phyloP scores from a whole-genome alignment of 208 protist genomes.

The Leishmania guyanensis region DNA sequence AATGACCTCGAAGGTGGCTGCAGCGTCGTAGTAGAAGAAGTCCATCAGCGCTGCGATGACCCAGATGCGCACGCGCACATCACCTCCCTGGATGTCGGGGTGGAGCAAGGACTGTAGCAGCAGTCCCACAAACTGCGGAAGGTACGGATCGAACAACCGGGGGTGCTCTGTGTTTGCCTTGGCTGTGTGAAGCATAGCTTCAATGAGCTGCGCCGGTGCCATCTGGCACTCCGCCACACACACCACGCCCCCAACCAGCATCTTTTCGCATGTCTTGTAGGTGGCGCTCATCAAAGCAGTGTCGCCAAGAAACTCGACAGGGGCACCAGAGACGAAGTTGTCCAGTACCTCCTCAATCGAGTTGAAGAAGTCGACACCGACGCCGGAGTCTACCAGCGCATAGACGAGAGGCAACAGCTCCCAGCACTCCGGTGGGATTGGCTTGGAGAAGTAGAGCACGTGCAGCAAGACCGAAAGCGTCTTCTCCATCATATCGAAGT shows the following conservation, averaged over 20 bases:
- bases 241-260: conserved; percentile 68
- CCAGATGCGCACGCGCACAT: conserved; percentile 76
- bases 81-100: conserved; percentile 45
- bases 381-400: conserved; percentile 64
- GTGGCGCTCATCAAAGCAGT: conserved; percentile 70
- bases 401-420: conserved; percentile 71
- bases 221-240: conserved; percentile 55
- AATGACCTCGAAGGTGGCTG: conserved; percentile 58
- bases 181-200: conserved; percentile 86
- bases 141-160: conserved; percentile 57
- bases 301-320: conserved; percentile 69
- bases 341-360: conserved; percentile 85
- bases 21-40: conserved; percentile 86
- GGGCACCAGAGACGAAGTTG: conserved; percentile 74
- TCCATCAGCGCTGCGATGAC: conserved; percentile 83
- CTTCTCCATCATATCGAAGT: conserved; percentile 87
- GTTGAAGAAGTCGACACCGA: conserved; percentile 86
- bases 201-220: conserved; percentile 77
- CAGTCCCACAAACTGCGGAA: conserved; percentile 61
- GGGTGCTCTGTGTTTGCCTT: conserved; percentile 50
- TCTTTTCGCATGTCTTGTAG: conserved; percentile 77
- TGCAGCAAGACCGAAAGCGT: conserved; percentile 73
- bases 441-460: conserved; percentile 69
- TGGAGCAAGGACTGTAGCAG: conserved; percentile 76
- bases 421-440: conserved; percentile 69